phyloP scores from a whole-genome alignment of 345 rosid species.

The Citrus unshiu region DNA sequence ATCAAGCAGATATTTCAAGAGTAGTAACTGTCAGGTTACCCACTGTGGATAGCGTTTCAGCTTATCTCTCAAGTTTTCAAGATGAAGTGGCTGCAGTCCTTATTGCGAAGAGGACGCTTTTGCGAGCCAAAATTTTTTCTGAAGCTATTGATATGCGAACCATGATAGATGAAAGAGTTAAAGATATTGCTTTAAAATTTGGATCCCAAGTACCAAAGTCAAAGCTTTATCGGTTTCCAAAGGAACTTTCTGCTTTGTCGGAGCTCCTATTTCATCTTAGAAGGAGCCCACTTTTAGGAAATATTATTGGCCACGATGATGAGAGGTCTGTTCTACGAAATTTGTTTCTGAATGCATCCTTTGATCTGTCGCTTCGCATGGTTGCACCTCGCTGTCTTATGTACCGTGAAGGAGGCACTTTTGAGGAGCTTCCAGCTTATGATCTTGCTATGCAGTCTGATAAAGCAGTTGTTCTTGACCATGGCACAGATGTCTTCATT shows the following conservation, averaged over 20 bases:
- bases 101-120: conserved; percentile 83
- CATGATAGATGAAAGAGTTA: conserved; percentile 87
- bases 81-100: conserved; percentile 87
- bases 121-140: conserved; percentile 59
- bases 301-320: conserved; percentile 96
- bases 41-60: conserved; percentile 80
- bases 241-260: conserved; percentile 72
- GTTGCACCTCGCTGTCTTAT: conserved; percentile 89
- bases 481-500: conserved; percentile 95
- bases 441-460: conserved; percentile 96
- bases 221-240: conserved; percentile 78
- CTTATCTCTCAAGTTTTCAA: conserved; percentile 78
- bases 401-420: conserved; percentile 97
- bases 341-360: conserved; percentile 86
- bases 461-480: conserved; percentile 95
- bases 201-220: conserved; percentile 84
- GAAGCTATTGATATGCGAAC: conserved; percentile 72
- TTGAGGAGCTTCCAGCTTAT: conserved; percentile 91
- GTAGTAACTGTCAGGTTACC: conserved; percentile 80
- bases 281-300: conserved; percentile 91
- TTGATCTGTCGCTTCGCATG: conserved; percentile 93
- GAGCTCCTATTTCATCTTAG: conserved; percentile 90
- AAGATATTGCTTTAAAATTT: conserved; percentile 74
- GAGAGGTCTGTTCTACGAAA: conserved; percentile 87
- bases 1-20: conserved; percentile 85